These are phyloP conservation scores for Ehretia macrophylla DNA, from an alignment of 257 asterid species.

Conservation along the genomic window DNA sequence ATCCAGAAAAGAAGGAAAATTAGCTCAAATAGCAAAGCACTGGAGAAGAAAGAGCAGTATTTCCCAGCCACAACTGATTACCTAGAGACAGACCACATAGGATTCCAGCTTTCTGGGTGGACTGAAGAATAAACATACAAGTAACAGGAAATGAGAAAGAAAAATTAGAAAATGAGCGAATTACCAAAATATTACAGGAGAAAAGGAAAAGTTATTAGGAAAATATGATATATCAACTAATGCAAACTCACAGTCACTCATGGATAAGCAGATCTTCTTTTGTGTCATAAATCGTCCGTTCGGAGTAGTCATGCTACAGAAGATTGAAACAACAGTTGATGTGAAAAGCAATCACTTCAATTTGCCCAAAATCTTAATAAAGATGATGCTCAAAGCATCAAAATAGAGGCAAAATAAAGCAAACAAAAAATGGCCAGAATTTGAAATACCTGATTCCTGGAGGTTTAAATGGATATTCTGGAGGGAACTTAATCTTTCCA, in stretches of 20 bases:
- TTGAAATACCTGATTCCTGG: slow-evolving; percentile 75
- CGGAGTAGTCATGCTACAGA: slow-evolving; percentile 64
- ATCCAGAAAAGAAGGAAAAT: slow-evolving; percentile 26
- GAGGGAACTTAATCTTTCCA: slow-evolving; percentile 95
- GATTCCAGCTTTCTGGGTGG: slow-evolving; percentile 58
- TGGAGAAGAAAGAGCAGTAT: neutral
- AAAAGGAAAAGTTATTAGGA: neutral
- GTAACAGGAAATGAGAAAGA: neutral
- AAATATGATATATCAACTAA: neutral
- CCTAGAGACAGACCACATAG: slow-evolving; percentile 58
- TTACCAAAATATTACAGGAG: neutral
- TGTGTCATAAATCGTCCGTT: slow-evolving; percentile 93
- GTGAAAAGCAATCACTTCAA: slow-evolving; percentile 9
- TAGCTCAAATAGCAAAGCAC: slow-evolving; percentile 22
- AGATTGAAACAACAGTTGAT: slow-evolving; percentile 16
- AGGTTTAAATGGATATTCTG: slow-evolving; percentile 94
- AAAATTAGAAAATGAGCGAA: neutral
- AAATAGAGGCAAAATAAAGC: slow-evolving; percentile 6
- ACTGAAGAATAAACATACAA: slow-evolving; percentile 24
- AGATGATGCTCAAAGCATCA: slow-evolving; percentile 4
- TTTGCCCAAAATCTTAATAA: neutral
- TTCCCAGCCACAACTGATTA: slow-evolving; percentile 5
- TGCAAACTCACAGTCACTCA: slow-evolving; percentile 57
- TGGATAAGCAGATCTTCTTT: slow-evolving; percentile 88
- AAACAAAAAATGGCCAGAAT: slow-evolving; percentile 10